These are phyloP conservation scores for Eutypella sp. DNA, from an alignment of 2,329 filamentous ascomycete genomes.

Conservation along the genomic window DNA sequence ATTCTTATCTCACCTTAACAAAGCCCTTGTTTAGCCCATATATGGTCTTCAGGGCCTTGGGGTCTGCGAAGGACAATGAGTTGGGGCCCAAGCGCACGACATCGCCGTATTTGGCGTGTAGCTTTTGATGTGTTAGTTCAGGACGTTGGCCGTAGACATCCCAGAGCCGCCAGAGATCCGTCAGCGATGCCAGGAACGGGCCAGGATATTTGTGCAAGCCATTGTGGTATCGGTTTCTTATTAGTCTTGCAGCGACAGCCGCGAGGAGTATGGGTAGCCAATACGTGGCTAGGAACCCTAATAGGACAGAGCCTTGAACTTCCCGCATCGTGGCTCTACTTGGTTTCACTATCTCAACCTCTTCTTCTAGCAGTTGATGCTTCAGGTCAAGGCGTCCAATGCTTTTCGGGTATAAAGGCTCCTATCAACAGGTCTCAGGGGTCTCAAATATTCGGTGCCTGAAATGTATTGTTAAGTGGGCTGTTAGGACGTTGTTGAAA, in stretches of 20 bases:
- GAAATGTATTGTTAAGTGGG: too few species aligned
- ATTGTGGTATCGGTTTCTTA: conserved; percentile 45
- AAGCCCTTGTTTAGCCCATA: conserved; percentile 82
- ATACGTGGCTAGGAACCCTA: conserved; percentile 32
- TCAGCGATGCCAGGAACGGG: conserved; percentile 61
- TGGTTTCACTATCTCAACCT: conserved; percentile 5
- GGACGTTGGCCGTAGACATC: conserved; percentile 62
- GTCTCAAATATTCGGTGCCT: background rate
- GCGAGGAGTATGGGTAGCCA: conserved; percentile 36
- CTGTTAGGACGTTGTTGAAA: too few species aligned
- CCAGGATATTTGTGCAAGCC: conserved; percentile 70
- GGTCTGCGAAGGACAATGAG: conserved; percentile 66
- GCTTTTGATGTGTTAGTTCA: conserved; percentile 60
- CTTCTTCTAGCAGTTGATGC: conserved; percentile 7
- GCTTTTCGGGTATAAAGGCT: too few species aligned
- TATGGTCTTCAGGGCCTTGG: conserved; percentile 67
- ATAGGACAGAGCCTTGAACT: conserved; percentile 24
- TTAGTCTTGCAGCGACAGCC: conserved; percentile 34
- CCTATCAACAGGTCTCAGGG: too few species aligned
- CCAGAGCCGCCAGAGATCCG: conserved; percentile 70
- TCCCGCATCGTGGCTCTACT: conserved; percentile 8
- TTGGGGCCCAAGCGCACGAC: conserved; percentile 74
- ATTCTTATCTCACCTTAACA: conserved; percentile 62
- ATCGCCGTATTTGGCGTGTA: conserved; percentile 69
- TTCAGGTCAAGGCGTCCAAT: conserved; percentile 1